Evolutionary conservation across 2,329 filamentous ascomycete species (phyloP), one percentile per base, ranked within the genome.

Genomic region (Fusarium clavum): DNA sequence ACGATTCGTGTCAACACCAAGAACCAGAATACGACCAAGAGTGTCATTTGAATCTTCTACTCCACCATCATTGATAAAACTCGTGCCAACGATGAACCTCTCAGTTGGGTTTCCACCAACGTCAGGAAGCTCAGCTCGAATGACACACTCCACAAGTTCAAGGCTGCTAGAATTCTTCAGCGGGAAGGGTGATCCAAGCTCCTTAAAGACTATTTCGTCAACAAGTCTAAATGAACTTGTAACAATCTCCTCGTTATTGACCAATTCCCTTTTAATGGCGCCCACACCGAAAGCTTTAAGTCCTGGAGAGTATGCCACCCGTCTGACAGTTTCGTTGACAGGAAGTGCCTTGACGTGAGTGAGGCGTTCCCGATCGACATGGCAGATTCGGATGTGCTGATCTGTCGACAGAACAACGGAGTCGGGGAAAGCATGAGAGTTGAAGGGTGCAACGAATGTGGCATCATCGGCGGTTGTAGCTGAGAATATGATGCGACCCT

Each of bases 391-490:
- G 27, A 99, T 83, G 64, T 94, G 90, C 18, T 86, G 84, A 16
- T 90, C 85, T 0, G 93, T 95, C 4, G 94, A 94, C 43, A 99
- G 87, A 1, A 93, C 90, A 46, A 98, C 91, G 0, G 93, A 91
- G 29, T 87, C 87, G 0, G 94, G 94, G 75, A 93, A 99, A 3
- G 92, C 92, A 72, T 91, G 89, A 0, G 91, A 86, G 77, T 98
- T 88, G 76, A 99, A 97, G 0, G 92, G 87, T 65, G 93, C 96
- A 8, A 98, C 90, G 49, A 89, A 91, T 2, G 90, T 91, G 2
- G 94, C 93, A 68, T 94, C 91, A 66, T 97, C 93, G 5, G 94
- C 94, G 14, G 95, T 97, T 3, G 98, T 93, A 3, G 96, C 94
- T 7, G 94, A 97, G 81, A 97, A 99, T 1, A 97, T 90, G 43